These are phyloP conservation scores for Penstemon barbatus DNA, from an alignment of 257 asterid species.

Conservation along the genomic window DNA sequence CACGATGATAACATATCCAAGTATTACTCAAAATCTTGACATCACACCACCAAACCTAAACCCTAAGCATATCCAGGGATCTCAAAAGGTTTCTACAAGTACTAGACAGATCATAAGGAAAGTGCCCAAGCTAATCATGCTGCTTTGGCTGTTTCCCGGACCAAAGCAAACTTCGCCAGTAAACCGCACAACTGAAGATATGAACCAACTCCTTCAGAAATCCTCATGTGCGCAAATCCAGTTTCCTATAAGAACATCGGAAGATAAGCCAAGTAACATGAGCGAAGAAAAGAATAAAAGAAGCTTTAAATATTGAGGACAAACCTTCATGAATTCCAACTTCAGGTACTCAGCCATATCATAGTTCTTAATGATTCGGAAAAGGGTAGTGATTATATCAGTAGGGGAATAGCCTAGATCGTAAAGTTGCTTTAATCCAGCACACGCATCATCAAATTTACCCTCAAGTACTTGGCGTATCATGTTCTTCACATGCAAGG, in stretches of 20 bases:
- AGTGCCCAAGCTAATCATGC: slow-evolving; percentile 31
- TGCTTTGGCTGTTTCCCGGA: slow-evolving; percentile 78
- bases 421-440: slow-evolving; percentile 83
- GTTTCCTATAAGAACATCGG: slow-evolving; percentile 60
- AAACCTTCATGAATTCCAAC: slow-evolving; percentile 92
- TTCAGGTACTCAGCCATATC: slow-evolving; percentile 95
- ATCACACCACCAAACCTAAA: background rate
- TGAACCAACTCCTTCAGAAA: slow-evolving; percentile 94
- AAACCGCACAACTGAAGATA: slow-evolving; percentile 94
- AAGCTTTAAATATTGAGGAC: slow-evolving; percentile 1
- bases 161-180: slow-evolving; percentile 71
- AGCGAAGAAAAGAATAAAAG: background rate
- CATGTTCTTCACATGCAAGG: slow-evolving; percentile 92
- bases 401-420: slow-evolving; percentile 98
- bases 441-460: slow-evolving; percentile 90
- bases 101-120: background rate
- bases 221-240: slow-evolving; percentile 98
- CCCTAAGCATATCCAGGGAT: background rate
- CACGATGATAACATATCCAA: background rate
- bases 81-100: slow-evolving; percentile 3
- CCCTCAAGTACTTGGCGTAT: slow-evolving; percentile 84
- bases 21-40: background rate
- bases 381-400: slow-evolving; percentile 92
- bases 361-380: slow-evolving; percentile 82
- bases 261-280: slow-evolving; percentile 10